These are phyloP conservation scores for Globisporangium camurandrum DNA, from an alignment of 352 stramenopile species.

Conservation along the genomic window DNA sequence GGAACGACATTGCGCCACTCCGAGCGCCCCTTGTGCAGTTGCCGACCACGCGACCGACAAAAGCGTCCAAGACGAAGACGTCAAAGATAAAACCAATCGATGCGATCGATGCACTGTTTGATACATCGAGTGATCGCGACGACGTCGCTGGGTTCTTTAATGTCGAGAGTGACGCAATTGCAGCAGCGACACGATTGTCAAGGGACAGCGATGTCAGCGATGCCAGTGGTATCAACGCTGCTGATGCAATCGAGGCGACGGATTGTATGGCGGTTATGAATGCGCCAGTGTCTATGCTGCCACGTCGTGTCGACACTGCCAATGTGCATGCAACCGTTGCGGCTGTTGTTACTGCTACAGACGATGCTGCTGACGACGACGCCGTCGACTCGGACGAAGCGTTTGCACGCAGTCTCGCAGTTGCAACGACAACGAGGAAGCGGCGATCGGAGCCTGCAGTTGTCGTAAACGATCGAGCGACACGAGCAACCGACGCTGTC, in stretches of 20 bases:
- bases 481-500: not conserved
- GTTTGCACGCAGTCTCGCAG: slow-evolving; percentile 1
- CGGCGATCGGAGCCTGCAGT: not conserved
- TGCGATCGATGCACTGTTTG: slow-evolving; percentile 64
- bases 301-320: too few relatives aligned
- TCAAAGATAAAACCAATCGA: slow-evolving; percentile 33
- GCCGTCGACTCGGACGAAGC: slow-evolving; percentile 6
- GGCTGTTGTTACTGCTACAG: not conserved
- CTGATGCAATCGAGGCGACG: not conserved
- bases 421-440: not conserved
- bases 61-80: not conserved
- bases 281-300: too few relatives aligned
- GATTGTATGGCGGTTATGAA: too few relatives aligned
- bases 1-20: not conserved
- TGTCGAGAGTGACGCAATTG: too few relatives aligned
- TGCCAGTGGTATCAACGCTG: not conserved
- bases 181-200: too few relatives aligned
- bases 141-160: slow-evolving; percentile 22
- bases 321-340: too few relatives aligned
- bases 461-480: not conserved
- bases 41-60: too few relatives aligned
- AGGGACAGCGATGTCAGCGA: not conserved
- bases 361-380: not conserved
- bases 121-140: slow-evolving; percentile 36
- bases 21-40: too few relatives aligned